A percentile compares a stretch with the other conserved stretches of the same genome.
Evolutionary conservation across 768 basidiomycete species (phyloP).

Genomic region (Lenzites betulinus): DNA sequence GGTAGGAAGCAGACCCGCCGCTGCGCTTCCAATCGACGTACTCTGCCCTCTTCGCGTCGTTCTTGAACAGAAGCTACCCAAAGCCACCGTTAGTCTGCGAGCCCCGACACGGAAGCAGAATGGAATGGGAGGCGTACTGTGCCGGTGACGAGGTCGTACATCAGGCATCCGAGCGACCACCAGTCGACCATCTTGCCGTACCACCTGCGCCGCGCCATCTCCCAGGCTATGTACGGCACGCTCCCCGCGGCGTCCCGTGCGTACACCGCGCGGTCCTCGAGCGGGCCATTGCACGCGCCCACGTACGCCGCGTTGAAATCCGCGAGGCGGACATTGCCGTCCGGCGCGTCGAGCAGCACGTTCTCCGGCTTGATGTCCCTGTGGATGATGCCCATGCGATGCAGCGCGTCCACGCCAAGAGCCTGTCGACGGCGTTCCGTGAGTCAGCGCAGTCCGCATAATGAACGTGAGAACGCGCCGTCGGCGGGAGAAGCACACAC

Average conservation of each 20-base stretch:
- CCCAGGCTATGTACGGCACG: conserved; percentile 29
- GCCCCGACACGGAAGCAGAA: neutral
- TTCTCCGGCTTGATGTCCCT: conserved; percentile 64
- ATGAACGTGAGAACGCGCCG: conserved; percentile 12
- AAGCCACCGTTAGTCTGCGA: neutral
- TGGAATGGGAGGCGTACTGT: conserved; percentile 27
- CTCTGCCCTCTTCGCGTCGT: conserved; percentile 1
- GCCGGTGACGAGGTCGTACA: conserved; percentile 31
- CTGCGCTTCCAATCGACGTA: conserved; percentile 23
- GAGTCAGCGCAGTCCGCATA: neutral
- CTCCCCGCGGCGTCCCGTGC: conserved; percentile 24
- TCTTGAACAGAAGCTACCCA: conserved; percentile 20
- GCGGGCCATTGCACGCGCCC: conserved; percentile 17
- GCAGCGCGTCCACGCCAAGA: conserved; percentile 39
- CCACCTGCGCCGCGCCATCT: conserved; percentile 20
- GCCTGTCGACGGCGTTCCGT: conserved; percentile 22
- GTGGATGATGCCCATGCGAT: conserved; percentile 57
- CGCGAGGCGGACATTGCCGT: conserved; percentile 26
- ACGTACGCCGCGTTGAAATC: conserved; percentile 31
- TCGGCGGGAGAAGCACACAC: neutral
- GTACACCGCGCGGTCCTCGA: conserved; percentile 23
- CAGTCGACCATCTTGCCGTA: conserved; percentile 34
- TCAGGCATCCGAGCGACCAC: conserved; percentile 30
- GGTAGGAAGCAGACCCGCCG: conserved; percentile 17
- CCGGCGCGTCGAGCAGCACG: conserved; percentile 40